These are phyloP conservation scores for Bruguiera parviflora DNA, from an alignment of 345 rosid genomes.

Conservation along the genomic window DNA sequence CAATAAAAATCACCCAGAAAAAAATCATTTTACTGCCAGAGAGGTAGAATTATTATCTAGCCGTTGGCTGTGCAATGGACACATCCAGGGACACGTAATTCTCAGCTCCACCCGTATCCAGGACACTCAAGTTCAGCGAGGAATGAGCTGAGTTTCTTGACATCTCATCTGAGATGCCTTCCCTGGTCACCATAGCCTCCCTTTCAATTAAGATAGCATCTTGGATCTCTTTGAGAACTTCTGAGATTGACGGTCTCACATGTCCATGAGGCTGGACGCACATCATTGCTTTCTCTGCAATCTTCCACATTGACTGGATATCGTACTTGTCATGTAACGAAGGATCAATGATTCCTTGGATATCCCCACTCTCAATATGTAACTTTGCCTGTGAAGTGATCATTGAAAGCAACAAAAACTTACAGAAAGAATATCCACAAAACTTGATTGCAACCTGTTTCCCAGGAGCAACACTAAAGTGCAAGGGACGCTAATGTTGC, in stretches of 20 bases:
- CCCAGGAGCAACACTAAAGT: no score
- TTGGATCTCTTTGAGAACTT: slow-evolving; percentile 91
- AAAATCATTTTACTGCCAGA: not conserved
- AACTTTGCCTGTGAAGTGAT: slow-evolving; percentile 57
- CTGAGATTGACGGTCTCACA: slow-evolving; percentile 90
- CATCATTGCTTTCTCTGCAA: slow-evolving; percentile 88
- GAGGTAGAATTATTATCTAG: slow-evolving; percentile 45
- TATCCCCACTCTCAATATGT: slow-evolving; percentile 94
- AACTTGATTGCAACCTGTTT: not conserved
- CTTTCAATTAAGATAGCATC: slow-evolving; percentile 81
- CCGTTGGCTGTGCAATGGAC: slow-evolving; percentile 54
- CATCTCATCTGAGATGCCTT: slow-evolving; percentile 71
- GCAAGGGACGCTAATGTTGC: no score
- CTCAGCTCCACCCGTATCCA: slow-evolving; percentile 51
- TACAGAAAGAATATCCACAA: not conserved
- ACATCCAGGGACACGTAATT: slow-evolving; percentile 59
- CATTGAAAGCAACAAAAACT: slow-evolving; percentile 4
- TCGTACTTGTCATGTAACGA: slow-evolving; percentile 60
- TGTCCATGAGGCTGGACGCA: slow-evolving; percentile 91
- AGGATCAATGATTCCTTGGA: slow-evolving; percentile 86
- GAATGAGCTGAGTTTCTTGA: slow-evolving; percentile 68
- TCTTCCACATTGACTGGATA: slow-evolving; percentile 98
- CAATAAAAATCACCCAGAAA: not conserved
- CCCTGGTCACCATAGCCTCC: slow-evolving; percentile 47
- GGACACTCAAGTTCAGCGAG: slow-evolving; percentile 49